Percentiles rank a stretch among this genome's conserved stretches.
Evolutionary conservation across 768 basidiomycete species (phyloP).

Genomic region (Kwoniella botswanensis): DNA sequence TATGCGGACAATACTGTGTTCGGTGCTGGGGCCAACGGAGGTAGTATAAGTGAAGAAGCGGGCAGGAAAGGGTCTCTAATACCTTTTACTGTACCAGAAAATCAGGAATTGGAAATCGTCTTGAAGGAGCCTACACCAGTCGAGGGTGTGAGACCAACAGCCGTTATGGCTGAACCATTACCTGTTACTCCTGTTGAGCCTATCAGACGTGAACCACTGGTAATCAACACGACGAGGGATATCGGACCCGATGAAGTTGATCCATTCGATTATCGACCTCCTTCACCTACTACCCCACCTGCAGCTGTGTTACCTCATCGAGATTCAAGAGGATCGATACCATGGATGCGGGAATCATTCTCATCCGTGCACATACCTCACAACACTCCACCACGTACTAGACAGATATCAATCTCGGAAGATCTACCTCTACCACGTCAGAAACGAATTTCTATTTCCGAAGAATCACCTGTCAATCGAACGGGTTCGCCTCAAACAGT

Average conservation of each 20-base stretch:
- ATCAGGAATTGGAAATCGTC: constrained; percentile 25
- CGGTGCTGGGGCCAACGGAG: constrained; percentile 3
- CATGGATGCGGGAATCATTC: constrained; percentile 15
- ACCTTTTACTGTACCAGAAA: constrained; percentile 11
- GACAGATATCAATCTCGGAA: constrained; percentile 23
- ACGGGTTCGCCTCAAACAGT: constrained; percentile 2
- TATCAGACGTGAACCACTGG: neutral
- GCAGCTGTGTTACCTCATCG: neutral
- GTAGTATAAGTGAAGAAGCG: constrained; percentile 5
- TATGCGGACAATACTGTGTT: constrained; percentile 25
- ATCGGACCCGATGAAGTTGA: constrained; percentile 22
- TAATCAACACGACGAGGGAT: neutral
- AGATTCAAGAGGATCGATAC: constrained; percentile 15
- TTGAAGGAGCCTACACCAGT: constrained; percentile 23
- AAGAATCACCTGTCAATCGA: constrained; percentile 5
- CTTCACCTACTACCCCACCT: constrained; percentile 7
- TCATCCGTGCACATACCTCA: neutral
- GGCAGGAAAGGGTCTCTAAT: constrained; percentile 12
- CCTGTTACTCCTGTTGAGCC: neutral
- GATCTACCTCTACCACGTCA: constrained; percentile 11
- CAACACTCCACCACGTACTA: constrained; percentile 9
- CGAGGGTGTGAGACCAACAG: constrained; percentile 10
- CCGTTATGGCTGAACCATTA: constrained; percentile 13
- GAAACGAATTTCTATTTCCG: constrained; percentile 17
- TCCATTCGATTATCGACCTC: constrained; percentile 15